Base-by-base conservation (phyloP, 352 stramenopile genomes). In the Peronosclerospora sorghi region DNA sequence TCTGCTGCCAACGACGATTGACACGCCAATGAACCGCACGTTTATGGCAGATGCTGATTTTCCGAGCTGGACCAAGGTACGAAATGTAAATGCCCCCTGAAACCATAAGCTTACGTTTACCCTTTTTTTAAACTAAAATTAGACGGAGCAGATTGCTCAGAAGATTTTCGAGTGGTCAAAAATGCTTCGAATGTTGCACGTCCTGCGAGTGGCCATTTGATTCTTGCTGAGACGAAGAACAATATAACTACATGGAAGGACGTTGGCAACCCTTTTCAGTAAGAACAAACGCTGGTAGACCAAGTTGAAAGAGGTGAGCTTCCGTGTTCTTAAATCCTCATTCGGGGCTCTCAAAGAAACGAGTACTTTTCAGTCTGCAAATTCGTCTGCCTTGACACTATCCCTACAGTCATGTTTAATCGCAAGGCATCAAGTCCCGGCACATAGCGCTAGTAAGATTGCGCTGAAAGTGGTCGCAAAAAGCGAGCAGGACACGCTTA, bases 1-100 rank as follows among this genome's bases (percentile, higher is more conserved):
- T 5, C 62, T 95, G 18, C 62, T 94, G 0, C 83, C 83, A 2
- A 49, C 53, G 19, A 92, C 78, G 10, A 92, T 94, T 40, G 83
- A 95, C 51, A 95, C 83, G 35, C 77, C 83, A 2, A 90, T 82
- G 57, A 95, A 95, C 54, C 80, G 82, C 47, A 83, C 86, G 62
- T 86, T 65, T 48, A 94, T 94, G 78, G 64, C 61, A 1, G 69
- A 90, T 36, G 80, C 80, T 15, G 83, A 95, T 48, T 86, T 86
- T 47, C 80, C 73, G 5, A 81, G 68, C 6, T 92, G 80, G 80
- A 92, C 80, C 8, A 85, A 73, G 48, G 73, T 86, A 56, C 17
- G 41, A n/a, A n/a, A n/a, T n/a, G n/a, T n/a, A n/a, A n/a, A n/a
- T n/a, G n/a, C n/a, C n/a, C n/a, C n/a, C n/a, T n/a, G n/a, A n/a